phyloP scores from a whole-genome alignment of 164 flowering plant species.

The Vitis rotundifolia region DNA sequence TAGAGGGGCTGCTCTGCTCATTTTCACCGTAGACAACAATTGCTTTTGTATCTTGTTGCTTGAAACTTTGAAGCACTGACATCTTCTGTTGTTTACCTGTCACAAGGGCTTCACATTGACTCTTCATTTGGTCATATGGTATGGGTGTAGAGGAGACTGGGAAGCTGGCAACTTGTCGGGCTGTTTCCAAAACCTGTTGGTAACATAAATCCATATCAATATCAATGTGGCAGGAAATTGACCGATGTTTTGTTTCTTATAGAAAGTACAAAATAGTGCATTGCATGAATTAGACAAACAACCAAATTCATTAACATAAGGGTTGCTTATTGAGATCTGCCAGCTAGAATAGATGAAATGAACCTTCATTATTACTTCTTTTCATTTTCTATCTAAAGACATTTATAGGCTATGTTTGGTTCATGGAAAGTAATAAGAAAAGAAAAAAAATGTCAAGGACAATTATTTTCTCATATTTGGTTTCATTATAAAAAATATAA shows the following conservation, averaged over 20 bases:
- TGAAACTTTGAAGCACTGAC: constrained; percentile 74
- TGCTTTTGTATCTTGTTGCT: constrained; percentile 44
- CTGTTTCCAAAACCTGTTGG: constrained; percentile 78
- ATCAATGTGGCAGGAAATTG: not conserved
- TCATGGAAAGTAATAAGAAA: too few species aligned
- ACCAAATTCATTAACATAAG: too few species aligned
- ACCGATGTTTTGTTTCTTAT: not conserved
- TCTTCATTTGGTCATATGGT: constrained; percentile 79
- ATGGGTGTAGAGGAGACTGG: constrained; percentile 64
- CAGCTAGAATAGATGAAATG: too few species aligned
- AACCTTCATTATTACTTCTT: too few species aligned
- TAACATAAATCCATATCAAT: not conserved
- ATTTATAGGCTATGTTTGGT: too few species aligned
- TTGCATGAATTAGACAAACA: not conserved
- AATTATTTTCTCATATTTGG: too few species aligned
- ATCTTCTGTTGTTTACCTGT: constrained; percentile 85
- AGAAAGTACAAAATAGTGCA: not conserved
- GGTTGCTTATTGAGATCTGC: too few species aligned
- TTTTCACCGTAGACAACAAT: constrained; percentile 26
- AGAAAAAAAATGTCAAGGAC: too few species aligned
- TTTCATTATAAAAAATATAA: too few species aligned
- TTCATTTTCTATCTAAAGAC: too few species aligned
- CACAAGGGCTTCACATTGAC: constrained; percentile 89
- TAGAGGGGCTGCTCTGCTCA: constrained; percentile 24
- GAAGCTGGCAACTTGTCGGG: constrained; percentile 72